Base-by-base conservation (phyloP, 768 basidiomycete species). In the Boletus rufocinnamomeus region DNA sequence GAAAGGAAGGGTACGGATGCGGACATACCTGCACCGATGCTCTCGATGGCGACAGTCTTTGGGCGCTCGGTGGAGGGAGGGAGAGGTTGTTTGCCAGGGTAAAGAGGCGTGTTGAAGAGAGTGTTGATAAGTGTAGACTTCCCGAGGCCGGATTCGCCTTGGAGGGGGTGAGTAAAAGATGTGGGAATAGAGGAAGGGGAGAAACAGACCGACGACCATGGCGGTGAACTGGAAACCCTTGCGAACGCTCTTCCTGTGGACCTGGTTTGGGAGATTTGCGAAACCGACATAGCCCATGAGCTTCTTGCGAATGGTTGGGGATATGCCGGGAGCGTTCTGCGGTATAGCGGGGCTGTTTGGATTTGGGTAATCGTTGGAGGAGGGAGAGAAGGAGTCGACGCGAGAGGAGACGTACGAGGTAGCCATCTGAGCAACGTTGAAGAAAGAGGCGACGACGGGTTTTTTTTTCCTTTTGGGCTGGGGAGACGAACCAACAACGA, bases 41-140 rank as follows among this genome's bases (percentile, higher is more conserved):
- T 96, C 81, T 98, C 95, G 72, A 99, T 98, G 57, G 94, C 87
- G 65, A 98, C 97, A 1, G 97, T 98, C 79, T 91, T 91, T 23
- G 94, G 84, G 54, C 85, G 81, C 71, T 98, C 97, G 30, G 87
- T 84, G 47, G 93, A 86, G 38, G 95, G 97, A 35, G 88, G 85
- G 17, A 88, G 79, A 51, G 91, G 85, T 66, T 89, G 85, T 76
- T 95, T 95, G 61, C 88, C 85, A 37, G 93, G 88, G 76, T 98
- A 97, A 58, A 99, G 90, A 57, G 87, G 84, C 40, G 97, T 98
- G 74, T 97, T 93, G 86, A 99, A 99, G 65, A 99, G 84, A 23
- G 97, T 99, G 77, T 99, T 99, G 75, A 99, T 89, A 72, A 98
- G 85, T 13, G 97, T 99, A 4, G 97, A 99, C 81, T 99, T 99